Conservation (phyloP, 352 stramenopile genomes). For the Phytophthora lateralis region DNA sequence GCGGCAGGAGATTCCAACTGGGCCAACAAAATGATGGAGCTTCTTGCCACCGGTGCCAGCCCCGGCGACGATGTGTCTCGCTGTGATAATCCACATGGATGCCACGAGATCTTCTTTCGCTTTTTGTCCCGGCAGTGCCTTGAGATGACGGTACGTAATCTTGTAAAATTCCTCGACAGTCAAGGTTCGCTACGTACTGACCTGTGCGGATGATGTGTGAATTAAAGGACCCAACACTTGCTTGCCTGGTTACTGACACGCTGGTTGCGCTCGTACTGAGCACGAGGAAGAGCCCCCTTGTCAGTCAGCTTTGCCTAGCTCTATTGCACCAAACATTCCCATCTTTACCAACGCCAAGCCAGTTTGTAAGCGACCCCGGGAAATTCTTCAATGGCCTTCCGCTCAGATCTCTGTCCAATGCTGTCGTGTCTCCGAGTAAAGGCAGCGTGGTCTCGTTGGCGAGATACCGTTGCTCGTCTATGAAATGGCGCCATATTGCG, state of each 20-base stretch:
- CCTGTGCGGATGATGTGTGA: conserved; percentile 7
- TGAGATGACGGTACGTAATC: conserved; percentile 45
- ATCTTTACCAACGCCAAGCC: conserved; percentile 6
- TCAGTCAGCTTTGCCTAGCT: conserved; percentile 61
- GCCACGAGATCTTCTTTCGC: conserved; percentile 49
- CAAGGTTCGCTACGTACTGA: neutral
- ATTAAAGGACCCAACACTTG: conserved; percentile 52
- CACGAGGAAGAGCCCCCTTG: conserved; percentile 43
- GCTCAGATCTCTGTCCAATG: conserved; percentile 33
- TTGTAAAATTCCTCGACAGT: neutral
- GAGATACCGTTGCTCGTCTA: conserved; percentile 48
- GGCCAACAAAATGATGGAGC: conserved; percentile 35
- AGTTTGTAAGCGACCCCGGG: conserved; percentile 19
- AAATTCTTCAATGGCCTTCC: conserved; percentile 37
- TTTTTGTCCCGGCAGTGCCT: conserved; percentile 54
- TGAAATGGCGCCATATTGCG: conserved; percentile 55
- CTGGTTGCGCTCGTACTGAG: conserved; percentile 46
- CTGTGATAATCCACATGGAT: conserved; percentile 10
- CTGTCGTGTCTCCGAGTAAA: conserved; percentile 39
- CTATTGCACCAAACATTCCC: conserved; percentile 69
- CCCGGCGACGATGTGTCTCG: conserved; percentile 21
- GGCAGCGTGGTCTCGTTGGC: conserved; percentile 43
- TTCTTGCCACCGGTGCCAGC: conserved; percentile 40
- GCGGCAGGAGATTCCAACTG: conserved; percentile 30
- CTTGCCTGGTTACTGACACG: conserved; percentile 46